Conservation (phyloP, 2,329 filamentous ascomycete genomes). For the Juglanconis sp. region DNA sequence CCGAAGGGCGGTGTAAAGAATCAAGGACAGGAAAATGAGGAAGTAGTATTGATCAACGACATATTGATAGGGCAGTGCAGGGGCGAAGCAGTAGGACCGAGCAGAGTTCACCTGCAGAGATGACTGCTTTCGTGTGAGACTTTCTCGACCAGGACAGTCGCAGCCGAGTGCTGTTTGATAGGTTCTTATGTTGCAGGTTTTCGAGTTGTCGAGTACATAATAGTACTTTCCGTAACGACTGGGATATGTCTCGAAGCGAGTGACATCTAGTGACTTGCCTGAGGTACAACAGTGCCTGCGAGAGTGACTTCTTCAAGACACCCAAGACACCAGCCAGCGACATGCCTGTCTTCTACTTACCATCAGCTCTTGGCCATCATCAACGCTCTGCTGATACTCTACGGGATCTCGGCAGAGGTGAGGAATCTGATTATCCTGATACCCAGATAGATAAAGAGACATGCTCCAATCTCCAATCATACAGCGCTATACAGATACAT, state of each 20-base stretch:
- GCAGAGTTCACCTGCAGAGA: background rate
- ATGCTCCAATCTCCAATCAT: too few relatives aligned
- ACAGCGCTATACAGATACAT: too few relatives aligned
- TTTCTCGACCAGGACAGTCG: background rate
- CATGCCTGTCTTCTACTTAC: background rate
- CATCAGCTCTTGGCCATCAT: background rate
- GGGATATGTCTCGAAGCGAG: background rate
- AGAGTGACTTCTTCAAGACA: background rate
- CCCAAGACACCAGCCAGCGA: background rate
- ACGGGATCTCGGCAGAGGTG: too few relatives aligned
- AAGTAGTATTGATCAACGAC: background rate
- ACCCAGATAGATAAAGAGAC: too few relatives aligned
- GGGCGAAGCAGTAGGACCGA: background rate
- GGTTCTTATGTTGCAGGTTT: too few relatives aligned
- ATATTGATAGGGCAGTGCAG: background rate
- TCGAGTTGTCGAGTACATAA: too few relatives aligned
- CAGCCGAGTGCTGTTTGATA: too few relatives aligned
- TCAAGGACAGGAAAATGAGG: background rate
- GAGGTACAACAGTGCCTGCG: background rate
- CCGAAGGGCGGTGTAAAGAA: background rate
- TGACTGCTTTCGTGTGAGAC: background rate
- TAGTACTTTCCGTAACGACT: too few relatives aligned
- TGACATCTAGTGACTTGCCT: background rate
- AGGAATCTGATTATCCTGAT: too few relatives aligned
- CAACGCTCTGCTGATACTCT: background rate